These are phyloP conservation scores for Martiniozyma asiatica DNA, from an alignment of 1,139 yeast genomes.

Conservation along the genomic window DNA sequence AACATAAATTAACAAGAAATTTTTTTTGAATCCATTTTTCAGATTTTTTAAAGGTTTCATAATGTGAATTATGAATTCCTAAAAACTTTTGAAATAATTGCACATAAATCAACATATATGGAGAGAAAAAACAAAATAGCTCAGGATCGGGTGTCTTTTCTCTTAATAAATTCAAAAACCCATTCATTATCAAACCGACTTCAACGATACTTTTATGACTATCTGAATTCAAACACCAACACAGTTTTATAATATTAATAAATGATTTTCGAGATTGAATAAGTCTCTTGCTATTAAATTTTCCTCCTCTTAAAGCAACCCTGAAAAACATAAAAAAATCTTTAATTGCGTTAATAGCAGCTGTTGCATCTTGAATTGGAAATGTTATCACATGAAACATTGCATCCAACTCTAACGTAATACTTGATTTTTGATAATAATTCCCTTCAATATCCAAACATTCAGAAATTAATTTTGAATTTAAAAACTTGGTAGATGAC, in stretches of 20 bases:
- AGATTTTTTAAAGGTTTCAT: slow-evolving; percentile 6
- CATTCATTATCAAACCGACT: slow-evolving; percentile 9
- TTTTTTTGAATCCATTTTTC: slow-evolving; percentile 9
- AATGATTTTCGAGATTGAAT: slow-evolving; percentile 13
- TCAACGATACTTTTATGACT: slow-evolving; percentile 3
- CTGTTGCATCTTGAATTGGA: slow-evolving; percentile 4
- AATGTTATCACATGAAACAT: slow-evolving; percentile 6
- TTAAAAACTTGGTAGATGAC: slow-evolving; percentile 1
- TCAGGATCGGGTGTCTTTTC: slow-evolving; percentile 1
- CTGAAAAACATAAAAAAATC: slow-evolving; percentile 9
- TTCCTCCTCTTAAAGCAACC: slow-evolving; percentile 2
- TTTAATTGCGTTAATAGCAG: slow-evolving; percentile 5
- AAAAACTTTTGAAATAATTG: slow-evolving; percentile 11
- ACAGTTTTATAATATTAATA: slow-evolving; percentile 15
- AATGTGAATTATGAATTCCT: slow-evolving; percentile 6
- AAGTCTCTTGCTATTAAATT: slow-evolving; percentile 4
- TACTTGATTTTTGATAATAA: slow-evolving; percentile 8
- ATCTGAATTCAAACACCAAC: slow-evolving; percentile 13
- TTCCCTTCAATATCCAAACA: slow-evolving; percentile 10
- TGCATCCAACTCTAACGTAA: slow-evolving; percentile 11
- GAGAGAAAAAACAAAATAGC: slow-evolving; percentile 11
- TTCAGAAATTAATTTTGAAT: slow-evolving; percentile 10
- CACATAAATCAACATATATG: slow-evolving; percentile 15
- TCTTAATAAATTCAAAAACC: slow-evolving; percentile 6
- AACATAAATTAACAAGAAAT: slow-evolving; percentile 12